phyloP scores from a whole-genome alignment of 495 filamentous ascomycete genomes.

The Penicillium samsonianum region DNA sequence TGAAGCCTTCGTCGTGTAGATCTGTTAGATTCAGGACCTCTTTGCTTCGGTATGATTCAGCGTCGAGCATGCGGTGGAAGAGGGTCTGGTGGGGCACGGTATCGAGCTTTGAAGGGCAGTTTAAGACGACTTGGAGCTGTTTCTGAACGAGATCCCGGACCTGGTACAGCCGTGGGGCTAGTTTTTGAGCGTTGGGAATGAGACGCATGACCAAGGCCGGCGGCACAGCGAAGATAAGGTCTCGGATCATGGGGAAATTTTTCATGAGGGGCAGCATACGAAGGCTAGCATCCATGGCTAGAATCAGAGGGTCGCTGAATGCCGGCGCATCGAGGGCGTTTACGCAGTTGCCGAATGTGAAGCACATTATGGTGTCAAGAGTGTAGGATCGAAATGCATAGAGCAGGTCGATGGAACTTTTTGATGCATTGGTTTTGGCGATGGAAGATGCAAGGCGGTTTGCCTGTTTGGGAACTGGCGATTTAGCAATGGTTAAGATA shows the following conservation, averaged over 20 bases:
- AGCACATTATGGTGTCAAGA: constrained; percentile 12
- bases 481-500: not conserved
- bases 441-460: constrained; percentile 6
- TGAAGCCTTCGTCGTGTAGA: constrained; percentile 10
- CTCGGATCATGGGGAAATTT: constrained; percentile 8
- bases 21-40: constrained; percentile 3
- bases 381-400: constrained; percentile 11
- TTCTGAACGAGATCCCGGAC: constrained; percentile 10
- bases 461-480: not conserved
- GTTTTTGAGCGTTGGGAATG: constrained; percentile 2
- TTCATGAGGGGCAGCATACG: constrained; percentile 5
- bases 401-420: constrained; percentile 4
- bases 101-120: constrained; percentile 7
- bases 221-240: constrained; percentile 2
- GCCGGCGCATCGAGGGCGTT: constrained; percentile 8
- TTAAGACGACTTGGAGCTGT: constrained; percentile 9
- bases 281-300: constrained; percentile 12
- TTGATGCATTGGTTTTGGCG: constrained; percentile 4
- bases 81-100: constrained; percentile 7
- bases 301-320: constrained; percentile 9
- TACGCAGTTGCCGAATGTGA: constrained; percentile 9
- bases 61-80: constrained; percentile 11
- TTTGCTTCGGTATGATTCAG: constrained; percentile 7
- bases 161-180: constrained; percentile 9
- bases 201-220: constrained; percentile 7